These are phyloP conservation scores for Amoebophrya sp. DNA, from an alignment of 169 alveolate genomes.

Conservation along the genomic window DNA sequence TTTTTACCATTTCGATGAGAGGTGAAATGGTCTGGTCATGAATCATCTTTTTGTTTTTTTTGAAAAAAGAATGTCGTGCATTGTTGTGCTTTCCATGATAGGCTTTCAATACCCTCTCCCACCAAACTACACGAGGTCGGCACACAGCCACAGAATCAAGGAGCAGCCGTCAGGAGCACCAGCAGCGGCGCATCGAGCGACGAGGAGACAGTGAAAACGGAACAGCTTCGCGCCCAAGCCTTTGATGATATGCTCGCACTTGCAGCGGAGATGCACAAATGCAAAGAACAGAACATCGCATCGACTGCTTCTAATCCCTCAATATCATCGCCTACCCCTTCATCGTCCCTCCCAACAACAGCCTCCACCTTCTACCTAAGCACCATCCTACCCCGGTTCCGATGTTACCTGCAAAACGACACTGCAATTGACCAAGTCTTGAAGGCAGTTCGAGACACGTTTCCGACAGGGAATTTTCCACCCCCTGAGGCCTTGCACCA, in stretches of 20 bases:
- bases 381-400: not conserved
- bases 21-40: not conserved
- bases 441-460: not conserved
- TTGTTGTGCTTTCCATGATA: not conserved
- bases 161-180: not conserved
- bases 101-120: too few species aligned
- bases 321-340: not conserved
- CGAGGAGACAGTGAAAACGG: not conserved
- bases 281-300: not conserved
- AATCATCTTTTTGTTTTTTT: too few species aligned
- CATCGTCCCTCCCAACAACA: not conserved
- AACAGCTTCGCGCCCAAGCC: not conserved
- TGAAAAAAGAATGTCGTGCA: not conserved
- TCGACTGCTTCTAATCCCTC: not conserved
- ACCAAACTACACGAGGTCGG: too few species aligned
- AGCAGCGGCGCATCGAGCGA: not conserved
- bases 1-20: not conserved
- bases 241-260: not conserved
- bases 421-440: not conserved
- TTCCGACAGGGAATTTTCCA: not conserved
- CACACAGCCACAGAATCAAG: too few species aligned
- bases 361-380: not conserved
- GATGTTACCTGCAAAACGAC: not conserved
- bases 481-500: not conserved
- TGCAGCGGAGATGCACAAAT: not conserved